phyloP scores from a whole-genome alignment of 441 rosid genomes.

The Populus hybrid region DNA sequence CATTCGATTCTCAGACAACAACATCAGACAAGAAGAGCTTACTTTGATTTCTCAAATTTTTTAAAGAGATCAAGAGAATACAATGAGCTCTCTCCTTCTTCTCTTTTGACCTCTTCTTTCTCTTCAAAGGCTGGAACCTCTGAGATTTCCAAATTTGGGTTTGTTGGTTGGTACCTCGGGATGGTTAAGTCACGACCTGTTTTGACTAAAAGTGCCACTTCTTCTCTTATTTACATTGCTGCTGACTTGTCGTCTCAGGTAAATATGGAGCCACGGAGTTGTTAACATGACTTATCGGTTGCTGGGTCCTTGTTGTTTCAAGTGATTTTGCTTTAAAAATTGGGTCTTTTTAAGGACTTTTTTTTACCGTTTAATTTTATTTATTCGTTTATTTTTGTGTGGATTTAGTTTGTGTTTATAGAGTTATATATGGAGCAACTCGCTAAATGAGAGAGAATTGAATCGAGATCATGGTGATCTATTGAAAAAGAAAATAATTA shows the following conservation, averaged over 20 bases:
- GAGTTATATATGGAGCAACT: not conserved
- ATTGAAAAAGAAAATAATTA: not conserved
- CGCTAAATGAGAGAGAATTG: not conserved
- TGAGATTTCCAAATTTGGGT: slow-evolving; percentile 34
- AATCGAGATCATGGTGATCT: not conserved
- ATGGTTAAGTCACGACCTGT: slow-evolving; percentile 79
- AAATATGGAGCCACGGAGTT: not conserved
- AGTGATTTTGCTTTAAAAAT: not conserved
- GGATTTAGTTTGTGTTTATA: not conserved
- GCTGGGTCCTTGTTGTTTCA: not conserved
- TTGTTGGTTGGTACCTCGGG: slow-evolving; percentile 79
- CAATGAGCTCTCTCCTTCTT: slow-evolving; percentile 26
- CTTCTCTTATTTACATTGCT: slow-evolving; percentile 61
- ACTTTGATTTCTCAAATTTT: slow-evolving; percentile 32
- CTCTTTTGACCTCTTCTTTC: slow-evolving; percentile 24
- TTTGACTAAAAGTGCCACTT: slow-evolving; percentile 67
- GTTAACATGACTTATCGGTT: not conserved
- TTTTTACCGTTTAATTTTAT: not conserved
- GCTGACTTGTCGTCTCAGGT: slow-evolving; percentile 97
- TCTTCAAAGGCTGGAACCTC: slow-evolving; percentile 10
- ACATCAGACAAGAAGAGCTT: slow-evolving; percentile 23
- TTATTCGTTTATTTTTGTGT: not conserved
- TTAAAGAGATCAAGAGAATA: slow-evolving; percentile 35
- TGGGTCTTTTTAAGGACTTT: not conserved
- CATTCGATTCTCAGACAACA: slow-evolving; percentile 8